Evolutionary conservation across 2,329 filamentous ascomycete species (phyloP).

Genomic region (Cladophialophora bantiana): DNA sequence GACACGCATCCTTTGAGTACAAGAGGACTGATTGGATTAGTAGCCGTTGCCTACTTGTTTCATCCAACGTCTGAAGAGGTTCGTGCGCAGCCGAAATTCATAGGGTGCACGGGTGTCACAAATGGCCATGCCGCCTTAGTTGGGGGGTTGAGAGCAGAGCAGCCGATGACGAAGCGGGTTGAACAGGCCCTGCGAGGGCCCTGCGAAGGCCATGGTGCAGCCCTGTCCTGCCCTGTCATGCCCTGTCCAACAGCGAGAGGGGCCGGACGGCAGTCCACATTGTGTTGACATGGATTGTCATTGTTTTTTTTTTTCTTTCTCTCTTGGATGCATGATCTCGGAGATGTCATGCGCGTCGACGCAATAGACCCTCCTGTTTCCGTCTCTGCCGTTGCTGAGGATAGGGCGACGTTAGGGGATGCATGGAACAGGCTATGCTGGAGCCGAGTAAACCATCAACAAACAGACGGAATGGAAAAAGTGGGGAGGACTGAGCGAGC

Average conservation of each 20-base stretch:
- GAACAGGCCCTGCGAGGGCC: neutral
- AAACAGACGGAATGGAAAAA: constrained; percentile 15
- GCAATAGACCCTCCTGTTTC: constrained; percentile 15
- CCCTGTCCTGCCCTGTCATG: neutral
- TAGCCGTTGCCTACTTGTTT: constrained; percentile 24
- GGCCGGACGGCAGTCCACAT: neutral
- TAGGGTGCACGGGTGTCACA: constrained; percentile 19
- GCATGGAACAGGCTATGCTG: neutral
- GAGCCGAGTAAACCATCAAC: constrained; percentile 15
- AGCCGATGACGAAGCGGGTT: constrained; percentile 4
- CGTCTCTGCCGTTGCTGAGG: constrained; percentile 11
- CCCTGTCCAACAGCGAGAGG: neutral
- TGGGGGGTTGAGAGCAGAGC: neutral
- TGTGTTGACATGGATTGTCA: constrained; percentile 6
- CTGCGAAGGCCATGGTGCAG: neutral
- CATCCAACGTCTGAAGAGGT: constrained; percentile 24
- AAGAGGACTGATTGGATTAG: constrained; percentile 19
- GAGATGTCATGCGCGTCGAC: constrained; percentile 22
- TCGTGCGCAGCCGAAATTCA: constrained; percentile 3
- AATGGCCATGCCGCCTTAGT: constrained; percentile 10
- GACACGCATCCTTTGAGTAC: neutral
- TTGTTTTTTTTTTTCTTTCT: neutral
- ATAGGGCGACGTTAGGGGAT: neutral
- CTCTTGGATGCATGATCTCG: neutral
- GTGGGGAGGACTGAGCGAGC: constrained; percentile 1